Evolutionary conservation across 371 early-diverging fungal species (phyloP), one percentile per base, ranked within the genome.

Genomic region (Rhizopus stolonifer): DNA sequence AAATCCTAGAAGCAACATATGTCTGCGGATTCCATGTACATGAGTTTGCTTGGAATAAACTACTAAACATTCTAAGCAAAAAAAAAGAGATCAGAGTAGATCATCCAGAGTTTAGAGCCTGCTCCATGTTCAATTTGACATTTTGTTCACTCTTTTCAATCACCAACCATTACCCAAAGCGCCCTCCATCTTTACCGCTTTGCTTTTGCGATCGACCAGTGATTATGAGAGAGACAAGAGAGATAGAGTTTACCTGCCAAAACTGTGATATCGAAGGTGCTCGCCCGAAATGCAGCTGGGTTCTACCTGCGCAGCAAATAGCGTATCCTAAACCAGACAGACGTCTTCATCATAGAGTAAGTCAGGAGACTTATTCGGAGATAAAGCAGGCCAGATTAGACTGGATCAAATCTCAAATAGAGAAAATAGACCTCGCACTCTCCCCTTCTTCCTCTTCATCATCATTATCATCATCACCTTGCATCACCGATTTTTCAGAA

Each of bases 21-120:
- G 55, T 74, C 17, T 79, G 80, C 19, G 80, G 77, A 1, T 79
- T 77, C 21, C 80, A 79, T 58, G 50, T 77, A 7, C 80, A 79
- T 48, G 56, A 69, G 29, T 46, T 33, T 18, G 61, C 64, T 0
- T 77, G 77, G 75, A 53, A 61, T 11, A 23, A 49, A 33, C 51
- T 73, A 26, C 58, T 64, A 13, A 15, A 53, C 0, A 46, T 36
- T 7, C 5, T 36, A 11, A 26, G 61, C 3, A 39, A 51, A 15
- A 19, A 49, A 0, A 53, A 47, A 13, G 18, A 49, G 1, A 21
- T 72, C 19, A 46, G 64, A 21, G 18, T 46, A 1, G 34, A 70
- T 8, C 64, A 72, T 54, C 33, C 50, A 0, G 78, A 77, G 36
- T 56, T 80, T 1, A 54, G 32, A 5, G 53, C 60, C 1, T 80